Evolutionary conservation across 768 basidiomycete species (phyloP), one percentile per base, ranked within the genome.

Genomic region (Boletus eberwhitei): DNA sequence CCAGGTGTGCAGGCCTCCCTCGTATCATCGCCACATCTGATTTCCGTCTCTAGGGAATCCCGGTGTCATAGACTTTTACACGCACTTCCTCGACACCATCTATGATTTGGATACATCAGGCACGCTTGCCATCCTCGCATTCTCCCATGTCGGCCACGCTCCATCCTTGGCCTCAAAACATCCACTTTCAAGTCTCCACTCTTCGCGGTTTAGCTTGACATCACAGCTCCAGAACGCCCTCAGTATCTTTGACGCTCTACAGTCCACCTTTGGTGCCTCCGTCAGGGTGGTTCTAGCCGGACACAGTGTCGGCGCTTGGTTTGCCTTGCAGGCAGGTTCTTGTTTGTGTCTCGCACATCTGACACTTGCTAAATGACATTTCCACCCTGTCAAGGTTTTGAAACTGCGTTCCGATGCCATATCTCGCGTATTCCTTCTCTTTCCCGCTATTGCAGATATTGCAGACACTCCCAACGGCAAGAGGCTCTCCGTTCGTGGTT

Each of bases 261-360:
- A 42, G 35, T 50, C 64, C 16, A 59, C 51, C n/a, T 79, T 71
- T 60, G 59, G 69, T 12, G 26, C 57, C n/a, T 56, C 64, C 8
- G 67, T 73, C 13, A 75, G 68, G 53, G 65, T 85, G 26, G 65
- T 85, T 17, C 22, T 87, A 0, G 64, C 78, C 21, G 86, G 84
- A 9, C 89, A 92, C 58, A 88, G 86, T 50, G 80, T 91, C 14
- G 90, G 90, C 2, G 71, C 81, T 2, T 93, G 88, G 87, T 73
- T 92, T 48, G 65, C 77, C 5, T 63, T 82, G 31, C 81, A 90
- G 74, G 85, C 81, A 35, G 59, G 71, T 60, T 35, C 48, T 52
- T 34, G 29, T 57, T n/a, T 26, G 57, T 12, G 5, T 24, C 13
- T 49, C 34, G 34, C 7, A 50, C 29, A 12, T 5, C 24, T 17